A percentile compares a stretch with the other conserved stretches of the same genome.
Evolutionary conservation across 257 asterid genomes (phyloP).

Genomic region (Rauvolfia tetraphylla): DNA sequence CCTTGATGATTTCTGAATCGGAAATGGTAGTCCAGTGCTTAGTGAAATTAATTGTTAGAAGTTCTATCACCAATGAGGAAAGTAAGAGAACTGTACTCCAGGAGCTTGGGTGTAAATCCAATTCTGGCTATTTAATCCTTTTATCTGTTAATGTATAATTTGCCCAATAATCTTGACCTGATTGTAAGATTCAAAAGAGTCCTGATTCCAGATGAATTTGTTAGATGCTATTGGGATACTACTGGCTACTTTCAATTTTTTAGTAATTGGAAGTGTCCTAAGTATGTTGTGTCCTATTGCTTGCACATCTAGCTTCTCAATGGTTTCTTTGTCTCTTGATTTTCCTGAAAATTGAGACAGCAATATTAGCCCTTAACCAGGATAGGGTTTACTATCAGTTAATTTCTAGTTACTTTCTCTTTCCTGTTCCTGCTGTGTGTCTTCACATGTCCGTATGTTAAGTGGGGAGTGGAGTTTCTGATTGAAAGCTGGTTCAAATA

Average conservation of each 20-base stretch:
- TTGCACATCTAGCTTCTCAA: conserved; percentile 1
- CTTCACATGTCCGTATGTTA: not conserved
- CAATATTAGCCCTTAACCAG: not conserved
- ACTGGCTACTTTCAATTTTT: not conserved
- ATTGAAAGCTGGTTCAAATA: not conserved
- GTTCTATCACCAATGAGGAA: not conserved
- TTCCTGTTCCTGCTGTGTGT: not conserved
- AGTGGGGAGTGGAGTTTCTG: not conserved
- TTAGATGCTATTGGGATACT: not conserved
- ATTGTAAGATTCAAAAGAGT: not conserved
- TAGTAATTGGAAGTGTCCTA: not conserved
- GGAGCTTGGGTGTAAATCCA: not conserved
- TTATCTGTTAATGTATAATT: not conserved
- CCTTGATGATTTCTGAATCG: not conserved
- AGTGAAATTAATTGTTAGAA: not conserved
- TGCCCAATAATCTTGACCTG: not conserved
- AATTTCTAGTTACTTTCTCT: not conserved
- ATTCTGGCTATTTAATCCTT: not conserved
- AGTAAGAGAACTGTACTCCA: not conserved
- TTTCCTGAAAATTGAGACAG: not conserved
- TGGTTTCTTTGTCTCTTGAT: not conserved
- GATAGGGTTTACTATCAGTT: not conserved
- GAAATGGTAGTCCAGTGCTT: not conserved
- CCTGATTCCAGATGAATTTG: not conserved
- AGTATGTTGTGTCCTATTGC: not conserved